Evolutionary conservation across 2,329 filamentous ascomycete genomes (phyloP), one percentile per base, ranked within the genome.

Genomic region (Lachnellula arida): DNA sequence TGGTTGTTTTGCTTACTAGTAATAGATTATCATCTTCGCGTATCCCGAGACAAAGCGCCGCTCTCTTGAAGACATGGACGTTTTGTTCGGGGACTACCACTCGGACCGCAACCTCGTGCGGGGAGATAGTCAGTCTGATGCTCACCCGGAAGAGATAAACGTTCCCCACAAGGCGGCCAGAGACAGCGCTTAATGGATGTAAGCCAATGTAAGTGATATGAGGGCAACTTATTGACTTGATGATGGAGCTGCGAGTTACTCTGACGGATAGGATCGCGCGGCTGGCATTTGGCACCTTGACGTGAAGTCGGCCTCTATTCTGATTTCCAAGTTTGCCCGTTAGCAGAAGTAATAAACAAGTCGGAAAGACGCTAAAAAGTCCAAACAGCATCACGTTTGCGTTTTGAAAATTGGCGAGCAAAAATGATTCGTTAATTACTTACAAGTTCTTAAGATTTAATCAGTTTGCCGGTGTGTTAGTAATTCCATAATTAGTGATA

Each of bases 1-100:
- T 55, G 50, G 32, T 54, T 40, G 53, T 58, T 34, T 51, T 19
- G 19, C 44, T 46, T 53, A 39, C 17, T 23, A 17, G 47, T 46
- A 14, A 7, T 40, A 75, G 73, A 66, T 75, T 11, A 71, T 78
- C 34, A 75, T 69, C 59, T 46, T 73, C 4, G 65, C 74, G 15
- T 77, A 76, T 51, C 76, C 76, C 0, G 76, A 79, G 59, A 78
- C 76, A 0, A 77, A 59, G 71, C 76, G 39, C 73, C 78, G 73
- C 72, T 76, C 52, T 59, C 54, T 22, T 42, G 76, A 78, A 53
- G 72, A 77, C 15, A 77, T 79, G 73, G 76, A 78, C 46, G 63
- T 52, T 1, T 56, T 78, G 2, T 78, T 78, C 48, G 59, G 60
- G 2, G 49, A 56, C 32, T 44, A 56, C 25, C 49, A 44, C 11